Evolutionary conservation across 2,329 filamentous ascomycete species (phyloP).

Genomic region (Botrytis fabae): DNA sequence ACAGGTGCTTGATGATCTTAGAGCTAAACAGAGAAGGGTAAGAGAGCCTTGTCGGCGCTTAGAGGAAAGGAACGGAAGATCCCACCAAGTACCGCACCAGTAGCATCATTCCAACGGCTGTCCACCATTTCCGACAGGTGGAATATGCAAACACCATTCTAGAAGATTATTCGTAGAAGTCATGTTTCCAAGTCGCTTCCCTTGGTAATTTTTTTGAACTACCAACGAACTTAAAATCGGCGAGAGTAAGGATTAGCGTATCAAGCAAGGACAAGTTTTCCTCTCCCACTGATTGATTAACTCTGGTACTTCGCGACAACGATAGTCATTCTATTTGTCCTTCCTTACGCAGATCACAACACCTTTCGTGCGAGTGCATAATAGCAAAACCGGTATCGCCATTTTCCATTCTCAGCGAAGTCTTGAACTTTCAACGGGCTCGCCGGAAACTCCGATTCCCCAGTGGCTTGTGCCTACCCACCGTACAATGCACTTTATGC

Average conservation of each 20-base stretch:
- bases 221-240: background rate
- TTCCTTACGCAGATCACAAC: background rate
- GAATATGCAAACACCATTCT: slow-evolving; percentile 1
- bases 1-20: background rate
- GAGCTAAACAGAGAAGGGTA: background rate
- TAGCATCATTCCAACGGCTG: background rate
- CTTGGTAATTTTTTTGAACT: background rate
- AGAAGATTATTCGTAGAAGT: background rate
- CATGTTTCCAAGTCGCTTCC: background rate
- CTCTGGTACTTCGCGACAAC: background rate
- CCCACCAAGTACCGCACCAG: background rate
- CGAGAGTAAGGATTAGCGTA: slow-evolving; percentile 6
- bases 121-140: slow-evolving; percentile 5
- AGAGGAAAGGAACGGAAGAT: background rate
- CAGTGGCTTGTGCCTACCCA: background rate
- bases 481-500: background rate
- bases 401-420: background rate
- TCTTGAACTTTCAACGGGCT: background rate
- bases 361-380: background rate
- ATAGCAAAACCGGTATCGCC: background rate
- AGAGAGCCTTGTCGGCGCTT: background rate
- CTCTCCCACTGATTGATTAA: background rate
- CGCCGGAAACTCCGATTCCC: background rate
- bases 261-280: slow-evolving; percentile 23
- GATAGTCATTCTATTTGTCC: background rate